Conservation (phyloP, 306 rosid species). For the Myrica gale region DNA sequence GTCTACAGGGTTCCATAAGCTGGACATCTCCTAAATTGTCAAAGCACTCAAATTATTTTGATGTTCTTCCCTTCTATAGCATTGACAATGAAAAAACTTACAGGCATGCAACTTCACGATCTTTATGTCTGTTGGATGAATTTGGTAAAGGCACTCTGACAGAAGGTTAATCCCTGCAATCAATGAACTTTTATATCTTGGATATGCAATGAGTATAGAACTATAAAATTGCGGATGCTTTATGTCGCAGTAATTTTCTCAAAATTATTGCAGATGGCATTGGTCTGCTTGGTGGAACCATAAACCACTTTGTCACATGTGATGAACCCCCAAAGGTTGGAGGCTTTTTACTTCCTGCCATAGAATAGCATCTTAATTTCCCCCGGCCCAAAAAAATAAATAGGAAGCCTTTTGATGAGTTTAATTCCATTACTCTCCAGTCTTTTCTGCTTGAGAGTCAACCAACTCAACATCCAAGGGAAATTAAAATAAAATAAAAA, state of each 20-base stretch:
- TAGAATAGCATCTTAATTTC: background rate
- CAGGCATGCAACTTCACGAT: conserved; percentile 87
- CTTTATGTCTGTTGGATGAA: conserved; percentile 85
- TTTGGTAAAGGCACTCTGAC: conserved; percentile 98
- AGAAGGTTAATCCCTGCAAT: conserved; percentile 69
- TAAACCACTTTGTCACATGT: conserved; percentile 61
- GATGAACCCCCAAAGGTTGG: conserved; percentile 82
- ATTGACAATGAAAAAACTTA: conserved; percentile 16
- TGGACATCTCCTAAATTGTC: background rate
- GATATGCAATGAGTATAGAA: conserved; percentile 11
- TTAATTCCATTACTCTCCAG: background rate
- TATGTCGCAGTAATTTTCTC: conserved; percentile 22
- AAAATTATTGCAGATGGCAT: conserved; percentile 67
- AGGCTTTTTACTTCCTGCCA: conserved; percentile 27
- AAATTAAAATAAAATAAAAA: too few relatives aligned
- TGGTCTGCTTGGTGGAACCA: conserved; percentile 92
- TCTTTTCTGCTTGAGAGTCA: background rate
- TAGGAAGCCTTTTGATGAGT: background rate
- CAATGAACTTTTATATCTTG: conserved; percentile 16
- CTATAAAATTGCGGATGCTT: conserved; percentile 21
- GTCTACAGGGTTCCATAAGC: conserved; percentile 4
- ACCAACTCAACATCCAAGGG: too few relatives aligned
- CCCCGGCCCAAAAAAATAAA: background rate
- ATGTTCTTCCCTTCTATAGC: background rate
- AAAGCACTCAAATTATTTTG: too few relatives aligned